Evolutionary conservation across 352 stramenopile genomes (phyloP).

Genomic region (Globisporangium radiosum): DNA sequence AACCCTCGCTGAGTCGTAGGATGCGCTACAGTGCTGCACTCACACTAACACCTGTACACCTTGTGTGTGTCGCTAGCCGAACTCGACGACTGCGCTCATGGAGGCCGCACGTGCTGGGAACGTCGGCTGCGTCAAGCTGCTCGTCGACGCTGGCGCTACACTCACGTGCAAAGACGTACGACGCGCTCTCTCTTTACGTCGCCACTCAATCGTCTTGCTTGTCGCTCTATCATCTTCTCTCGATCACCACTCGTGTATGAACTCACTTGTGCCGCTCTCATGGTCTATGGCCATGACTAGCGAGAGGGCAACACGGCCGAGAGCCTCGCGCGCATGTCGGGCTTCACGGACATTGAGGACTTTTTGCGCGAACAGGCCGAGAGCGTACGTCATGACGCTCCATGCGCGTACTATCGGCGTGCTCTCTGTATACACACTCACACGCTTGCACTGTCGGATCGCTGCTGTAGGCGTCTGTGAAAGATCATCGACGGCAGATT

Average conservation of each 20-base stretch:
- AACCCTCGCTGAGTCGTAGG: not conserved
- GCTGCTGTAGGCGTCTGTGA: conserved; percentile 63
- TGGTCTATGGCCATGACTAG: conserved; percentile 15
- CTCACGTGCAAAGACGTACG: conserved; percentile 70
- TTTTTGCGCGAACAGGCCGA: conserved; percentile 74
- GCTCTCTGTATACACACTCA: not conserved
- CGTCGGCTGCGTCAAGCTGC: conserved; percentile 61
- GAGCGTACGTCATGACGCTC: conserved; percentile 41
- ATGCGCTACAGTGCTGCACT: not conserved
- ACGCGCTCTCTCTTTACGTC: conserved; percentile 5
- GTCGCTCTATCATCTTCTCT: no score
- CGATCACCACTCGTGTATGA: no score
- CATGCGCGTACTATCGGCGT: not conserved
- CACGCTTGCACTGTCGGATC: not conserved
- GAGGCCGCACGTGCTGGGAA: conserved; percentile 79
- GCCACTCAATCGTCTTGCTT: not conserved
- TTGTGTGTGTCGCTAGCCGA: conserved; percentile 31
- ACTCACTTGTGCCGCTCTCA: not conserved
- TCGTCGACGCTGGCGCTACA: conserved; percentile 62
- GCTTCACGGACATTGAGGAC: conserved; percentile 68
- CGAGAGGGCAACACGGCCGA: conserved; percentile 75
- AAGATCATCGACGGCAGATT: conserved; percentile 77
- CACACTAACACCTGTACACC: not conserved
- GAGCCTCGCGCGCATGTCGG: conserved; percentile 45
- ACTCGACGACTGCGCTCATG: conserved; percentile 84